Base-by-base conservation (phyloP, 306 rosid species). In the Canavalia ensiformis region DNA sequence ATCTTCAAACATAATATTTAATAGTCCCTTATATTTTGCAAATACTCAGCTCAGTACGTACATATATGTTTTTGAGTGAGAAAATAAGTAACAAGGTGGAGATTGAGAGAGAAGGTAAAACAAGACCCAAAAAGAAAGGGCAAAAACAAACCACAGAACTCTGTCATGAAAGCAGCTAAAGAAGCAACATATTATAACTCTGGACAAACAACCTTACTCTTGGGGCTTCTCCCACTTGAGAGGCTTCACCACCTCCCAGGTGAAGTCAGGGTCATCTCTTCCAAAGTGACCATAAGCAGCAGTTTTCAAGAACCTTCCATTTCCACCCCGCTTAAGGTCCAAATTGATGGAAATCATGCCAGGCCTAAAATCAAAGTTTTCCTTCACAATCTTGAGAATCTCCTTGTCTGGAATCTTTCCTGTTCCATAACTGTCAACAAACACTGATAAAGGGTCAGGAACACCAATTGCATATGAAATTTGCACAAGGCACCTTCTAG, bases 201-300 rank as follows among this genome's bases (percentile, higher is more conserved):
- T 39, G 46, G 56, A 69, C 72, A 76, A 64, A 75, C 68, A 71
- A 73, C 45, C 75, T 77, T 42, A 82, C 57, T 79, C 86, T 58
- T 82, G 81, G 7, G 91, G 85, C 78, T 86, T 82, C 18, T 86
- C 88, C 87, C 90, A 88, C 63, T 90, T 84, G 80, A 90, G 89
- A 49, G 90, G 82, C 76, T 90, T 88, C 72, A 88, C 90, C 64
- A 86, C 88, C 78, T 88, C 94, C 94, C 94, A 90, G 6, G 91
- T 86, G 84, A 90, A 90, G 84, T 90, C 89, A 55, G 89, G 57
- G 77, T 82, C 94, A 44, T 88, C 91, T 72, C 94, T 84, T 59
- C 94, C 94, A 42, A 90, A 90, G 82, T 90, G 94, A 13, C 94
- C 94, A 72, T 90, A 90, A 49, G 94, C 91, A 35, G 91, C 94